A percentile compares a stretch with the other conserved stretches of the same genome.
phyloP scores from a whole-genome alignment of 345 rosid species.

The Eucalyptus cladocalyx region DNA sequence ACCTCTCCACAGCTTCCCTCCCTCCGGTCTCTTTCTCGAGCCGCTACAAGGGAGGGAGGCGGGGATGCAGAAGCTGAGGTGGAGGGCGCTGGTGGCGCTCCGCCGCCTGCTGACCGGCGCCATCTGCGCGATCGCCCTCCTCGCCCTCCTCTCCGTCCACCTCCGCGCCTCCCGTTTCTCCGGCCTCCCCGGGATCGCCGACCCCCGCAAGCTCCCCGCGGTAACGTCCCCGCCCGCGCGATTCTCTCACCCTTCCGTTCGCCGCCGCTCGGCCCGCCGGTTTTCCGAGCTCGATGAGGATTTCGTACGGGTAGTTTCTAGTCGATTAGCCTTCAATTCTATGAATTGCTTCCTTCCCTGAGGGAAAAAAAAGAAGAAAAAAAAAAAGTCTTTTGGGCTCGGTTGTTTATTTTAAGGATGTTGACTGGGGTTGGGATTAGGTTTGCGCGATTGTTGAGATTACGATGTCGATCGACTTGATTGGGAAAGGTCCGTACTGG shows the following conservation, averaged over 20 bases:
- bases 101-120: constrained; percentile 51
- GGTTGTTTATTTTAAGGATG: neutral
- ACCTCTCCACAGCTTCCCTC: neutral
- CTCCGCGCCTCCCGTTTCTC: constrained; percentile 41
- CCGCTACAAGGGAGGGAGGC: neutral
- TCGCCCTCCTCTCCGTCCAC: constrained; percentile 42
- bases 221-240: neutral
- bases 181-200: constrained; percentile 24
- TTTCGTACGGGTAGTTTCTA: neutral
- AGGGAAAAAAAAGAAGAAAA: no score
- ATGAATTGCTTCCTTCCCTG: neutral
- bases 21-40: neutral
- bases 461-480: neutral
- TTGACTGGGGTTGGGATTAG: neutral
- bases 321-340: neutral
- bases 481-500: neutral
- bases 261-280: neutral
- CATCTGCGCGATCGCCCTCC: constrained; percentile 35
- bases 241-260: neutral
- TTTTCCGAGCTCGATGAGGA: neutral
- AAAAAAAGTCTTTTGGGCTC: neutral
- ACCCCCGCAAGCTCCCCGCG: constrained; percentile 19
- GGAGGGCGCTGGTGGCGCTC: constrained; percentile 20
- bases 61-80: constrained; percentile 31
- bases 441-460: neutral